These are phyloP conservation scores for Prunus armeniaca DNA, from an alignment of 306 rosid genomes.

Conservation along the genomic window DNA sequence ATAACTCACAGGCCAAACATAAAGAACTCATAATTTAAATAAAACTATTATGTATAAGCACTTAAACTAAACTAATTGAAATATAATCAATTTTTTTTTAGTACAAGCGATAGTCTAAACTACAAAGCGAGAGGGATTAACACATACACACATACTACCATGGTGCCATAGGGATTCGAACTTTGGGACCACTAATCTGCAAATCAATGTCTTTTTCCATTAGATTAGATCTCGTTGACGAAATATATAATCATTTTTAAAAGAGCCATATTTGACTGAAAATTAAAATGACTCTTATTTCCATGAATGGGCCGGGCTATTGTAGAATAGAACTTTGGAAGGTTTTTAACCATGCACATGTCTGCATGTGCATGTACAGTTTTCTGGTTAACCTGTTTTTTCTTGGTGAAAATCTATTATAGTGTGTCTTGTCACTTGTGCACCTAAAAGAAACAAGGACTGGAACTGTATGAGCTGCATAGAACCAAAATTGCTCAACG, in stretches of 20 bases:
- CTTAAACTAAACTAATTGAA: not conserved
- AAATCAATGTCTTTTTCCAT: accelerated
- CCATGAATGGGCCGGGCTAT: not conserved
- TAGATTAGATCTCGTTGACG: no score
- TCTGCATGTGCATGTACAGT: not conserved
- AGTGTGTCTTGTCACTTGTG: not conserved
- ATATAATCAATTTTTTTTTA: not conserved
- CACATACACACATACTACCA: no score
- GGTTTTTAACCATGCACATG: not conserved
- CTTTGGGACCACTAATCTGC: accelerated
- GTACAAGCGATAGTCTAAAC: no score
- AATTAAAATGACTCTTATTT: not conserved
- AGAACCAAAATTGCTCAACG: not conserved
- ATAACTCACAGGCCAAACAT: not conserved
- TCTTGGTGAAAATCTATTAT: not conserved
- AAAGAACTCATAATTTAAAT: not conserved
- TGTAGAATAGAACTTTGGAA: not conserved
- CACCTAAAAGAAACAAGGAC: not conserved
- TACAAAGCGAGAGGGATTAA: no score
- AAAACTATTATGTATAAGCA: no score
- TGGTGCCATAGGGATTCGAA: no score
- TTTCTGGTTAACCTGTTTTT: not conserved
- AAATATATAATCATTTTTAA: not conserved
- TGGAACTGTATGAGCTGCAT: not conserved
- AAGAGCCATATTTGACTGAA: not conserved